Evolutionary conservation across 2,329 filamentous ascomycete genomes (phyloP), one percentile per base, ranked within the genome.

Genomic region (Botryosphaeria dothidea): DNA sequence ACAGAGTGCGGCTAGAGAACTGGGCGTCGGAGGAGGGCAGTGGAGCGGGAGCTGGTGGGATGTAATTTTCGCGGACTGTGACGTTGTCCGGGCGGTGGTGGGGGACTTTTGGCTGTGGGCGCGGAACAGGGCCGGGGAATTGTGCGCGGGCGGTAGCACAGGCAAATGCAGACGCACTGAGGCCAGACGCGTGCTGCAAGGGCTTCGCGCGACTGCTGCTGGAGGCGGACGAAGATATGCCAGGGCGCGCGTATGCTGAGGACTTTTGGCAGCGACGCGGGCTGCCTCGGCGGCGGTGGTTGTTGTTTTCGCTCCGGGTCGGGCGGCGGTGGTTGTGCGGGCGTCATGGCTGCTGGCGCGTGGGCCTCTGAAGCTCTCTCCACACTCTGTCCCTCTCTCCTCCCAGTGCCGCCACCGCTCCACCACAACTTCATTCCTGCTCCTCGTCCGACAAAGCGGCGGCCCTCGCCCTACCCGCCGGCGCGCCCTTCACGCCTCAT

Each of bases 351-450:
- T 41, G 38, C 9, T 41, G 38, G 38, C 38, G 9, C 38, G 9
- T 13, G 11, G 38, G 38, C 38, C 3, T 7, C 38, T 41, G 61
- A 25, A 54, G 61, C 61, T 64, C 49, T 64, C 61, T 54, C 61
- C 49, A 56, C 56, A 60, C 38, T 60, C 56, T 60, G 43, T 54
- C 49, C 61, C 38, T 60, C 56, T 60, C 29, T 54, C 49, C 61
- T 56, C 61, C 61, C 54, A 19, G 38, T 60, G 25, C 54, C 8
- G n/a, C 43, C 56, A 3, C 38, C 61, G 43, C n/a, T 27, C 38
- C 48, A 21, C 19, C 49, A 36, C 61, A 45, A 46, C 49, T 15
- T 36, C 38, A 46, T 36, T 45, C 49, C 61, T 36, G 49, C 38
- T 36, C 38, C 9, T 34, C 27, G 25, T 23, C 27, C 61, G 27